A percentile compares a stretch with the other conserved stretches of the same genome.
These are phyloP conservation scores for Trichoderma reesei DNA, from an alignment of 495 filamentous ascomycete genomes.

Conservation along the genomic window DNA sequence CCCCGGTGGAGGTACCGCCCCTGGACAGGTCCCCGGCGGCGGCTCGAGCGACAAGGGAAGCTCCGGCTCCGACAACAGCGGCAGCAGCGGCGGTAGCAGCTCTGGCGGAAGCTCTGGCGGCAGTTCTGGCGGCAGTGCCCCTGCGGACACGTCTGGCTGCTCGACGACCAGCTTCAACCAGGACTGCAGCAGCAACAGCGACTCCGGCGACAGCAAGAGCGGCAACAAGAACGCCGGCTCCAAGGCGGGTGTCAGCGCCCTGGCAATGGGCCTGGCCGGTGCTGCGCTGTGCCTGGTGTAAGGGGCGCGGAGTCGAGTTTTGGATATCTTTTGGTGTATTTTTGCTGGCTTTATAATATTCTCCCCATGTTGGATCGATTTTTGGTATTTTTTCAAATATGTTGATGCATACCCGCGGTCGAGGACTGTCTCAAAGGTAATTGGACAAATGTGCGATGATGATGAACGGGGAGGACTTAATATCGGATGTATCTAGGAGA, in stretches of 20 bases:
- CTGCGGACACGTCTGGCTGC: constrained; percentile 13
- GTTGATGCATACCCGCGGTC: background rate
- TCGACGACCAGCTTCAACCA: constrained; percentile 22
- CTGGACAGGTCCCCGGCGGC: constrained; percentile 22
- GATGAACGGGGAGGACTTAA: constrained; percentile 3
- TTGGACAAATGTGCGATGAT: constrained; percentile 1
- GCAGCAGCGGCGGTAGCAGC: constrained; percentile 3
- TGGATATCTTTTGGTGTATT: too few relatives aligned
- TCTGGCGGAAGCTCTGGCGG: constrained; percentile 8
- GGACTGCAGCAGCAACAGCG: constrained; percentile 12
- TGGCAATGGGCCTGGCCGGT: constrained; percentile 7
- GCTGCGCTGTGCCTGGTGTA: constrained; percentile 5
- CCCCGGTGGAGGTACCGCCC: constrained; percentile 30
- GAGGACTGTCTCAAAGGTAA: background rate
- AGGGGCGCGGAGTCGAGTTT: background rate
- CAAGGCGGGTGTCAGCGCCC: background rate
- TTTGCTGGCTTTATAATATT: background rate
- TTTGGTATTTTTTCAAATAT: background rate
- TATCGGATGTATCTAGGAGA: background rate
- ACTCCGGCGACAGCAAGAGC: background rate
- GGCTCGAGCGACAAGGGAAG: background rate
- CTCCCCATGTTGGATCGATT: background rate
- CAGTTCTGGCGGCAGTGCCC: constrained; percentile 17
- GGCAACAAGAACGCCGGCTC: constrained; percentile 7
- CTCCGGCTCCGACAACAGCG: constrained; percentile 10